phyloP scores from a whole-genome alignment of 768 basidiomycete species.

The Tulasnella sp. region DNA sequence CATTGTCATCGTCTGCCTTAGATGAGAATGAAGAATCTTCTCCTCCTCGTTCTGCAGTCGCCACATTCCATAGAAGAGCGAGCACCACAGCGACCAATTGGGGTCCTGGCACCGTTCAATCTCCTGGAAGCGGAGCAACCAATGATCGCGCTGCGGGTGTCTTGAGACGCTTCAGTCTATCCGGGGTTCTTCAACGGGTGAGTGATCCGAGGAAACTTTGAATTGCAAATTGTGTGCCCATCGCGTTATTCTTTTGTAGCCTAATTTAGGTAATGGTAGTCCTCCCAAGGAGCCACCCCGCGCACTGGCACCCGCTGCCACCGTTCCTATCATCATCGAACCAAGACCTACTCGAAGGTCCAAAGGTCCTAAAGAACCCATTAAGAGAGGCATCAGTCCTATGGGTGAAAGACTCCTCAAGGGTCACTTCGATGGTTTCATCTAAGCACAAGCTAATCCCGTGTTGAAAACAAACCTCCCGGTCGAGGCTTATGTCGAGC shows the following conservation, averaged over 20 bases:
- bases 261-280: too few species aligned
- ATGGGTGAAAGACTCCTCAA: conserved; percentile 78
- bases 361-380: too few species aligned
- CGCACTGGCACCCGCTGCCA: too few species aligned
- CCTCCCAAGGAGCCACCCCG: too few species aligned
- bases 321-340: too few species aligned
- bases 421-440: conserved; percentile 79
- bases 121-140: neutral
- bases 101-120: neutral
- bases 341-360: too few species aligned
- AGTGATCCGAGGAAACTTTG: neutral
- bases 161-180: conserved; percentile 11
- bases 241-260: neutral
- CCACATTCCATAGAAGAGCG: conserved; percentile 6
- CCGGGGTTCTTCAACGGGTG: conserved; percentile 11
- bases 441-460: neutral
- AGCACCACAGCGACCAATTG: conserved; percentile 1
- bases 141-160: conserved; percentile 11
- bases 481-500: too few species aligned
- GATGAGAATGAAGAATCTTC: conserved; percentile 10
- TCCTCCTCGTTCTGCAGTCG: neutral
- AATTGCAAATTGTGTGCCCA: neutral
- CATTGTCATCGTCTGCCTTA: neutral
- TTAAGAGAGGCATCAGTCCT: conserved; percentile 16
- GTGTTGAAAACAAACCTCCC: too few species aligned